Evolutionary conservation across 2,329 filamentous ascomycete species (phyloP), one percentile per base, ranked within the genome.

Genomic region (Fusarium siculi): DNA sequence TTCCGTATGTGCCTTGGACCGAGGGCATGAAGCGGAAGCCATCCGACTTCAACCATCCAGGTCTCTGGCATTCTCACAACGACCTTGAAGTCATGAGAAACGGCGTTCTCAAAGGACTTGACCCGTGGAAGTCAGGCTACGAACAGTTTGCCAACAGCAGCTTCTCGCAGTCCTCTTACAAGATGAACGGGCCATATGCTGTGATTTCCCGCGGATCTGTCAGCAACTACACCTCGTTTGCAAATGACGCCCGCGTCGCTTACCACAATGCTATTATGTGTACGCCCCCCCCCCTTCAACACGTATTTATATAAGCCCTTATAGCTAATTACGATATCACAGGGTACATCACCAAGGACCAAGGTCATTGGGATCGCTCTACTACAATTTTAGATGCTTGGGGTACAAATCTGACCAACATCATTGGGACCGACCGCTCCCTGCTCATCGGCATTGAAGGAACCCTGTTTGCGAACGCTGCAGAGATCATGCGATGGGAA

Each of bases 311-410:
- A 25, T 25, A 25, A 25, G 6, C 25, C 5, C 5, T 25, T 25
- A 2, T 6, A 7, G 8, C 43, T 46, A 9, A 46, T 46, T 21
- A 1, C 2, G 1, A 21, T 9, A 14, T 4, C 4, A 9, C 43
- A 46, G 43, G 43, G 43, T 46, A 46, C 2, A 28, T 46, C 8
- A 46, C 43, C 12, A 46, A 46, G 8, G 43, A 46, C 3, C 18
- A 21, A 19, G 23, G 8, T 4, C 43, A 46, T 46, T 28, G 43
- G 43, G 23, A 46, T 21, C 43, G 43, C 25, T 46, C 43, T 9
- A 46, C 43, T 0, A 28, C 43, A 5, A 46, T 46, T 46, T 46
- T 46, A 6, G 43, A 46, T 46, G 19, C 25, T 6, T 46, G 43
- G 43, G 43, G 43, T 46, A 46, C 43, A 14, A 46, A 46, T 6